Base-by-base conservation (phyloP, 768 basidiomycete species). In the Lentinus tigrinus region DNA sequence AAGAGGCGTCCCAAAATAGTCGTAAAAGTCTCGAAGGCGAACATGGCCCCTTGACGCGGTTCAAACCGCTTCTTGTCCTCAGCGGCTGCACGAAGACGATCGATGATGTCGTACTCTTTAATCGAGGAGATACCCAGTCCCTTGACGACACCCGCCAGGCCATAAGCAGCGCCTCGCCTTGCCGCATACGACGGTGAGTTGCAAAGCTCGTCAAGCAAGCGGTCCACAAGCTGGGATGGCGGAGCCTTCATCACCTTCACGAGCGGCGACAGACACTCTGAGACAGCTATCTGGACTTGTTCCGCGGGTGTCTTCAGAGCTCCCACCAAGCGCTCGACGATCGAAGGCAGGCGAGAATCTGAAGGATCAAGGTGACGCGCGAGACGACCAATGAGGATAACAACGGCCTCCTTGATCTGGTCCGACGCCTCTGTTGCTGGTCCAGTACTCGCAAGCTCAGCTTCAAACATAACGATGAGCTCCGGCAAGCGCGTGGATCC, bases 131-230 rank as follows among this genome's bases (percentile, higher is more conserved):
- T 83, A 1, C 97, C 97, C 1, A 87, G 82, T n/a, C 97, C 97
- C 66, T 90, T 91, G 69, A 98, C 80, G 42, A 93, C 83, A 26
- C 97, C 97, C 2, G 96, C 94, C 19, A 99, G 75, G 40, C 96
- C 97, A 71, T 98, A 98, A 1, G 96, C 95, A 1, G 96, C 95
- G 31, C 97, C 97, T n/a, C 96, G 84, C n/a, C 97, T 84, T 50
- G 84, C 81, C 10, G 93, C 96, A 68, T 99, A 98, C 70, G 95
- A 98, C 8, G 84, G 77, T 4, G 85, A 87, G 48, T 84, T 79
- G 58, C 91, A 85, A 17, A 98, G 78, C 34, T 93, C 88, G 11
- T 84, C 79, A 64, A 95, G 82, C 3, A 99, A 78, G 54, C 79
- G 75, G 49, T 93, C 90, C 44, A 94, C 81, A n/a, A 99, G 77